phyloP scores from a whole-genome alignment of 2,329 filamentous ascomycete species.

The Epichloe hybrida region DNA sequence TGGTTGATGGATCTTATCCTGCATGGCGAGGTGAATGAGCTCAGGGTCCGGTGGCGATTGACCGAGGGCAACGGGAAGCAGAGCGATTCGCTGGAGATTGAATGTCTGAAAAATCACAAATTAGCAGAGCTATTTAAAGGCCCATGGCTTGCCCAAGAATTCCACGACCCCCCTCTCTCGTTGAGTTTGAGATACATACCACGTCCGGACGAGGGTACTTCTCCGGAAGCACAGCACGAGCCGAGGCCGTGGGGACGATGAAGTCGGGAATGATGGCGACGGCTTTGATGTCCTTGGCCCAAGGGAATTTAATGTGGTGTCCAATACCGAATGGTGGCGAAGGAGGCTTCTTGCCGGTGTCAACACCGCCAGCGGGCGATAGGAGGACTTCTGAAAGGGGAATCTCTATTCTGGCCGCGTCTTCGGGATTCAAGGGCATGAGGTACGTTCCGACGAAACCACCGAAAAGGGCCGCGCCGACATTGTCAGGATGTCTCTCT shows the following conservation, averaged over 20 bases:
- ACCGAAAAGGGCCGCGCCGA: slow-evolving; percentile 87
- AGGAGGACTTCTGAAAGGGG: slow-evolving; percentile 88
- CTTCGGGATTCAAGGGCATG: slow-evolving; percentile 79
- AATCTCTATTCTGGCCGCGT: slow-evolving; percentile 83
- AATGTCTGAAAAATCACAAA: slow-evolving; percentile 43
- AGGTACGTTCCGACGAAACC: slow-evolving; percentile 96
- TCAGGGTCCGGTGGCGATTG: slow-evolving; percentile 82
- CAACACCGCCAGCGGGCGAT: slow-evolving; percentile 75
- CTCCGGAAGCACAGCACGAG: slow-evolving; percentile 70
- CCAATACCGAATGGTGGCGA: slow-evolving; percentile 86
- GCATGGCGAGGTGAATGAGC: slow-evolving; percentile 95
- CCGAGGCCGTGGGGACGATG: slow-evolving; percentile 86
- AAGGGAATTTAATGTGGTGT: slow-evolving; percentile 90
- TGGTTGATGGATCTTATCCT: slow-evolving; percentile 95
- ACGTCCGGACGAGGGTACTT: slow-evolving; percentile 71
- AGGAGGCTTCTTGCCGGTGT: slow-evolving; percentile 77
- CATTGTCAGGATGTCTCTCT: slow-evolving; percentile 86
- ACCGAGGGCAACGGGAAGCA: slow-evolving; percentile 79
- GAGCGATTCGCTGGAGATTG: slow-evolving; percentile 86
- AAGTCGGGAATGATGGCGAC: slow-evolving; percentile 94
- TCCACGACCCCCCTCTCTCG: not conserved
- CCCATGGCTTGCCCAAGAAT: not conserved
- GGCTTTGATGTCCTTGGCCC: slow-evolving; percentile 91
- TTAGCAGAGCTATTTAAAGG: not conserved
- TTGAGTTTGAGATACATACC: slow-evolving; percentile 35